These are phyloP conservation scores for Arabis alpina DNA, from an alignment of 345 rosid species.

Conservation along the genomic window DNA sequence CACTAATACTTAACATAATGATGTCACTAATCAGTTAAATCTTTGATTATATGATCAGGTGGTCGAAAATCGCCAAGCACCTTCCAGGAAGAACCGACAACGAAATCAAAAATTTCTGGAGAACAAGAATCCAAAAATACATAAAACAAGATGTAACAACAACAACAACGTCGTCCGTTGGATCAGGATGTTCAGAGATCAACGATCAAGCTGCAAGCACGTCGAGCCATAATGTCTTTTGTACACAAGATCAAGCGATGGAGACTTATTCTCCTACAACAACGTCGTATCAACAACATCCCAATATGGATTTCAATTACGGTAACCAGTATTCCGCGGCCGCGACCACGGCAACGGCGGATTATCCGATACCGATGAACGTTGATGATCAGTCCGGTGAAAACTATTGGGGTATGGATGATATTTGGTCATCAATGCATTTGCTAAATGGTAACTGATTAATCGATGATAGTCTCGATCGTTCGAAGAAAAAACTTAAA, in stretches of 20 bases:
- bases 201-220: constrained; percentile 51
- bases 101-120: constrained; percentile 96
- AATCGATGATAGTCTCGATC: constrained; percentile 11
- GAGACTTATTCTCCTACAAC: constrained; percentile 59
- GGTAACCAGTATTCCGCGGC: constrained; percentile 28
- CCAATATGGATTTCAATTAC: constrained; percentile 38
- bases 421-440: constrained; percentile 79
- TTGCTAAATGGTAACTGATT: constrained; percentile 54
- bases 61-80: constrained; percentile 96
- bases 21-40: constrained; percentile 12
- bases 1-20: not conserved
- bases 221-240: constrained; percentile 52
- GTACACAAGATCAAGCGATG: constrained; percentile 48
- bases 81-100: constrained; percentile 98
- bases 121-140: constrained; percentile 93
- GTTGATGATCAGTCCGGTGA: constrained; percentile 56
- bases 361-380: constrained; percentile 37
- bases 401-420: constrained; percentile 86
- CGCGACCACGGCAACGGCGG: constrained; percentile 10
- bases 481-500: not conserved
- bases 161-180: constrained; percentile 43
- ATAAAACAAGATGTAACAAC: constrained; percentile 59
- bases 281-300: constrained; percentile 44
- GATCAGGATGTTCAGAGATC: constrained; percentile 48
- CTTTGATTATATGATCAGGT: constrained; percentile 46